Evolutionary conservation across 345 rosid species (phyloP), one percentile per base, ranked within the genome.

Genomic region (Eucalyptus urophylla): DNA sequence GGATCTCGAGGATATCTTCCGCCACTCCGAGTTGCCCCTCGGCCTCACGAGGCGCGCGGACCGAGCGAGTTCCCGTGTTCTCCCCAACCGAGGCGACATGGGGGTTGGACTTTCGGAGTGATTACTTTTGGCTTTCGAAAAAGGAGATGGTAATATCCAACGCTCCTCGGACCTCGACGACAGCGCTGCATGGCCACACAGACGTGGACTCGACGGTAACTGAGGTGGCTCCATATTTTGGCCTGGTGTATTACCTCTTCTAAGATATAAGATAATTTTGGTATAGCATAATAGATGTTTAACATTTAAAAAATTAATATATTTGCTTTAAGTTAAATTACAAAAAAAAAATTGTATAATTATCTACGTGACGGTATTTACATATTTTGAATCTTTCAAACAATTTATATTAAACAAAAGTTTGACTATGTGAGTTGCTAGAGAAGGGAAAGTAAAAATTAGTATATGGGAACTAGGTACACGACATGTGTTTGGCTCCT

Each of bases 381-480:
- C 22, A 51, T 51, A 7, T 17, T 51, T 51, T 51, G 4, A 6
- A 17, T 51, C 54, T 51, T 51, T 51, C 17, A 51, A 51, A 2
- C 1, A 0, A 17, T 51, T 50, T 51, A 51, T 51, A 0, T 51
- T 51, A 51, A 51, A 51, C 54, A 51, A 51, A 51, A 51, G 22
- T 51, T 51, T 0, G 2, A 7, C 22, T 51, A 51, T 51, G 54
- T 17, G 54, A 0, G 1, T 51, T 7, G 22, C 54, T 0, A 51
- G 0, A 51, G 1, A 51, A 51, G 1, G 54, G 54, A 51, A 51
- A 51, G 22, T 51, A 51, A 51, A 17, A 51, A 51, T 50, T 50
- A 50, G 53, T 50, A 15, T 51, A 51, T 1, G 0, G 1, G 1
- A 4, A 17, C 22, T 51, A 51, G 54, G 8, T 51, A 51, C 54